phyloP scores from a whole-genome alignment of 768 basidiomycete species.

The Clathrus columnatus region DNA sequence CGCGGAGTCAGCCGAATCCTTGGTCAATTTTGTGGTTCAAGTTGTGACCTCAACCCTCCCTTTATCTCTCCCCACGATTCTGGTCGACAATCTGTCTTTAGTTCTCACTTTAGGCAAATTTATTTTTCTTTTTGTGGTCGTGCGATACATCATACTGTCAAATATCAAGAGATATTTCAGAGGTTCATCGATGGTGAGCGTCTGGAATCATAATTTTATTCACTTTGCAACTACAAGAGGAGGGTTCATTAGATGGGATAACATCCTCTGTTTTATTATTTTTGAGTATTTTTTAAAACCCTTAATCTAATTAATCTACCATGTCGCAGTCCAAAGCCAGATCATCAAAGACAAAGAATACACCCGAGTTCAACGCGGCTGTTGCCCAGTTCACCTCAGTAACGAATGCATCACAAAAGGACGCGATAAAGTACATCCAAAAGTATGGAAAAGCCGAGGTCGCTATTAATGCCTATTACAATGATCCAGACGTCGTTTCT shows the following conservation, averaged over 20 bases:
- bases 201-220: neutral
- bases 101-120: neutral
- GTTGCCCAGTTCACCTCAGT: conserved; percentile 3
- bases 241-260: too few relatives aligned
- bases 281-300: neutral
- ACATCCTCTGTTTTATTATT: neutral
- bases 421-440: conserved; percentile 62
- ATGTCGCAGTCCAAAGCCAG: conserved; percentile 7
- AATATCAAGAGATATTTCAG: neutral
- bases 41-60: neutral
- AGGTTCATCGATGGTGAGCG: conserved; percentile 9
- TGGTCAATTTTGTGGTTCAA: neutral
- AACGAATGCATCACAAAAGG: conserved; percentile 22
- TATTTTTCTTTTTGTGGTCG: neutral
- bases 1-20: neutral
- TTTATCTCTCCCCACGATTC: neutral
- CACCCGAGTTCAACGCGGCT: neutral
- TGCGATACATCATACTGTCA: conserved; percentile 6
- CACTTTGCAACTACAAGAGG: too few relatives aligned
- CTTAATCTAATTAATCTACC: neutral
- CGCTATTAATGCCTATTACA: conserved; percentile 69
- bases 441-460: conserved; percentile 60
- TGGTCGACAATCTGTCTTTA: neutral
- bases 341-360: neutral
- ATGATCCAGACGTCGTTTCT: conserved; percentile 36